phyloP scores from a whole-genome alignment of 208 protist genomes.

The Porcisia deanei region DNA sequence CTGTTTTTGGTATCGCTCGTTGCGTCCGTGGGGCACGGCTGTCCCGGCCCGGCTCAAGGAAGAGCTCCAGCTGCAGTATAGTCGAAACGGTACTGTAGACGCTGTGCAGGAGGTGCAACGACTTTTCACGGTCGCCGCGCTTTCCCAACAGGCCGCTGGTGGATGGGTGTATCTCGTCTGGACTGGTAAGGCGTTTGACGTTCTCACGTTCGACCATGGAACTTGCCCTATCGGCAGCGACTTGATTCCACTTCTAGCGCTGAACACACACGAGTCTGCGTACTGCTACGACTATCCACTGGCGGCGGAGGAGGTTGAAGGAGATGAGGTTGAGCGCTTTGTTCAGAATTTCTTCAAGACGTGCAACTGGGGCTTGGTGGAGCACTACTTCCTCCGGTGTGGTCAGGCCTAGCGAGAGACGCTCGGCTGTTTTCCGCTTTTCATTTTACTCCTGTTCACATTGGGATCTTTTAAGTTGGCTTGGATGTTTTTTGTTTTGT shows the following conservation, averaged over 20 bases:
- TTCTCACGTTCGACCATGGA: slow-evolving; percentile 78
- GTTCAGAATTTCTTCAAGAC: slow-evolving; percentile 87
- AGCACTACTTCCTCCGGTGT: slow-evolving; percentile 61
- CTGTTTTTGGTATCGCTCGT: slow-evolving; percentile 89
- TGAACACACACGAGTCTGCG: slow-evolving; percentile 78
- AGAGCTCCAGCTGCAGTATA: slow-evolving; percentile 77
- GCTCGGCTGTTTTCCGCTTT: background rate
- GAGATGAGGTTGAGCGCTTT: slow-evolving; percentile 54
- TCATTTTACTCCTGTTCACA: background rate
- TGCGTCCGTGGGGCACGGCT: slow-evolving; percentile 80
- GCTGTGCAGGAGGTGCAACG: slow-evolving; percentile 66
- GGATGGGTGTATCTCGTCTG: slow-evolving; percentile 90
- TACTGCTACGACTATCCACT: slow-evolving; percentile 61
- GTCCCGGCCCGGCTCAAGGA: slow-evolving; percentile 68
- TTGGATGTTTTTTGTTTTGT: background rate
- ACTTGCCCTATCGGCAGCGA: slow-evolving; percentile 75
- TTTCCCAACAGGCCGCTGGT: slow-evolving; percentile 58
- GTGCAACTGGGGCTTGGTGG: slow-evolving; percentile 79
- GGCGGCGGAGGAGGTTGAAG: slow-evolving; percentile 6
- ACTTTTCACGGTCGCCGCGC: slow-evolving; percentile 46
- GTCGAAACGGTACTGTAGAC: slow-evolving; percentile 55
- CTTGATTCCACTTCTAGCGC: slow-evolving; percentile 70
- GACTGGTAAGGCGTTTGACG: slow-evolving; percentile 80
- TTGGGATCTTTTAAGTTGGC: background rate
- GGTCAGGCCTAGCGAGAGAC: slow-evolving; percentile 1